Evolutionary conservation across 768 basidiomycete species (phyloP).

Genomic region (Trametes villosa): DNA sequence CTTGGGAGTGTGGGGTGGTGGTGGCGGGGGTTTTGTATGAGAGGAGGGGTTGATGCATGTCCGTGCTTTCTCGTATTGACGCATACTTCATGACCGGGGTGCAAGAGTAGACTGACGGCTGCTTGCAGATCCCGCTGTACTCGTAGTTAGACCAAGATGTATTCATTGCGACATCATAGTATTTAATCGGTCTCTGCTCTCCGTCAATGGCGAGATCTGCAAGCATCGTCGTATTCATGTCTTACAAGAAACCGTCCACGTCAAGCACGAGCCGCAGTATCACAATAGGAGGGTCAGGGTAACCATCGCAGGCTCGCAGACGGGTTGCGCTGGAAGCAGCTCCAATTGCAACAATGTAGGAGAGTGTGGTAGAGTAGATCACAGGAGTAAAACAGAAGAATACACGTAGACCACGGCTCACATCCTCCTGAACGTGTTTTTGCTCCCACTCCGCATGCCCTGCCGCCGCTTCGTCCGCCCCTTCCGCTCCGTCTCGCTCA

Average conservation of each 20-base stretch:
- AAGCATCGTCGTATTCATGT: too few species aligned
- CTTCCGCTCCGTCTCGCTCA: slow-evolving; percentile 68
- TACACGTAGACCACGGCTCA: slow-evolving; percentile 12
- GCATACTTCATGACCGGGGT: neutral
- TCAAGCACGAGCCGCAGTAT: too few species aligned
- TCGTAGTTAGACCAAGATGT: neutral
- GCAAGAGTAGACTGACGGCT: neutral
- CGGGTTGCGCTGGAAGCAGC: too few species aligned
- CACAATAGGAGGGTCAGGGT: too few species aligned
- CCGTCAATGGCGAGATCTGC: too few species aligned
- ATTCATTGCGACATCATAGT: neutral
- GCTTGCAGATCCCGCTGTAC: neutral
- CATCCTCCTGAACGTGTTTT: slow-evolving; percentile 66
- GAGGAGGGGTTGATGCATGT: neutral
- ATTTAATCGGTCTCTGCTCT: neutral
- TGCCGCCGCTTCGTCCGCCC: slow-evolving; percentile 83
- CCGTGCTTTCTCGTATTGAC: too few species aligned
- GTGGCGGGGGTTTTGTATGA: too few species aligned
- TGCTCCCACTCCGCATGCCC: slow-evolving; percentile 87
- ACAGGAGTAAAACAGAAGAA: neutral
- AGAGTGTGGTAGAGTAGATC: too few species aligned
- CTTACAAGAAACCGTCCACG: too few species aligned
- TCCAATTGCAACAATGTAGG: too few species aligned
- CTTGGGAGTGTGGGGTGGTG: too few species aligned
- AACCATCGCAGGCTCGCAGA: too few species aligned